These are phyloP conservation scores for Scolecobasidium constrictum DNA, from an alignment of 2,329 filamentous ascomycete species.

Conservation along the genomic window DNA sequence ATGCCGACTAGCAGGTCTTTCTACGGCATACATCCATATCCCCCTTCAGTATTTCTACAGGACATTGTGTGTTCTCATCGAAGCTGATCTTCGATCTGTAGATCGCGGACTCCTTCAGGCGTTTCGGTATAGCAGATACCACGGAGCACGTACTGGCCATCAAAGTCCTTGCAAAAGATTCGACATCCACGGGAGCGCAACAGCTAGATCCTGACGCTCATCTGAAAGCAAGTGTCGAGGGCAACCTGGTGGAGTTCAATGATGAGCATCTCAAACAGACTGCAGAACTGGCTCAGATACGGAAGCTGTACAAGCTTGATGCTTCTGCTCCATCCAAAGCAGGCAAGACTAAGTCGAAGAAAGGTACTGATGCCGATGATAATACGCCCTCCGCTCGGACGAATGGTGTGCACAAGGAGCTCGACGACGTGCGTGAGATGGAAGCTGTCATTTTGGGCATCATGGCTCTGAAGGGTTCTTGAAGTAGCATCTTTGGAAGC, in stretches of 20 bases:
- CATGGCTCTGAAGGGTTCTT: slow-evolving; percentile 12
- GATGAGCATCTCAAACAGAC: slow-evolving; percentile 35
- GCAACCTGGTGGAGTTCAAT: slow-evolving; percentile 45
- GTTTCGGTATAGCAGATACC: slow-evolving; percentile 66
- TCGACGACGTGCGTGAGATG: slow-evolving; percentile 10
- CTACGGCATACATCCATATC: not conserved
- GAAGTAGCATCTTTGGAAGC: too few species aligned
- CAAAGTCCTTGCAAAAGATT: slow-evolving; percentile 52
- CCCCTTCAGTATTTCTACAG: slow-evolving; percentile 1
- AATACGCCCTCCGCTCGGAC: not conserved
- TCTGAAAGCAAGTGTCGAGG: slow-evolving; percentile 51
- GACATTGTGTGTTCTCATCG: not conserved
- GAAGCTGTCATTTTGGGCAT: slow-evolving; percentile 11
- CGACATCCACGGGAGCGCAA: slow-evolving; percentile 12
- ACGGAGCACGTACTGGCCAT: slow-evolving; percentile 68
- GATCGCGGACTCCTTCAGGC: slow-evolving; percentile 87
- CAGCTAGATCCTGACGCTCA: slow-evolving; percentile 40
- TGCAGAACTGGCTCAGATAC: slow-evolving; percentile 8
- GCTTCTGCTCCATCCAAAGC: not conserved
- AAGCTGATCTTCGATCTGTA: too few species aligned
- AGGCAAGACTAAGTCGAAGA: not conserved
- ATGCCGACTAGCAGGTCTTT: not conserved
- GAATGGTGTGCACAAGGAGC: slow-evolving; percentile 3
- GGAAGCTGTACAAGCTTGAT: slow-evolving; percentile 11
- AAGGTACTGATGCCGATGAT: not conserved